Evolutionary conservation across 257 asterid genomes (phyloP).

Genomic region (Rhazya stricta): DNA sequence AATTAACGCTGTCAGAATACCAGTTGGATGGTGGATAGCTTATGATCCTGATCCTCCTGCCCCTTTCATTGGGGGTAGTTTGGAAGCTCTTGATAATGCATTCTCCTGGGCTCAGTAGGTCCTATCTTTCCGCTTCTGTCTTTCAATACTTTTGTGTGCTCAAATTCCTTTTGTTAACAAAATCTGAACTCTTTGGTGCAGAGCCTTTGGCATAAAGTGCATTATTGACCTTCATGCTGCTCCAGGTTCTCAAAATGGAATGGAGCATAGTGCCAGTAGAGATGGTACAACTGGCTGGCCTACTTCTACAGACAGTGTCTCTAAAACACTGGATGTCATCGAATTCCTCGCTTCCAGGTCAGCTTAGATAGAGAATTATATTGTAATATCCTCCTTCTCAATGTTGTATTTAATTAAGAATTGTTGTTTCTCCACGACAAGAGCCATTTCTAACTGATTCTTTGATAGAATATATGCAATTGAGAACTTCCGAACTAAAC

Average conservation of each 20-base stretch:
- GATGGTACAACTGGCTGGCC: slow-evolving; percentile 83
- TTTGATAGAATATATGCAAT: not conserved
- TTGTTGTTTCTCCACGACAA: not conserved
- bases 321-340: slow-evolving; percentile 49
- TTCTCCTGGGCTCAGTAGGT: slow-evolving; percentile 86
- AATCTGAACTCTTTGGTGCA: slow-evolving; percentile 23
- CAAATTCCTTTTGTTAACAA: slow-evolving; percentile 9
- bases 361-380: not conserved
- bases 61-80: slow-evolving; percentile 63
- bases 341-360: slow-evolving; percentile 80
- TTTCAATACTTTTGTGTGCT: slow-evolving; percentile 4
- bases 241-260: slow-evolving; percentile 83
- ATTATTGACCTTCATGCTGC: slow-evolving; percentile 87
- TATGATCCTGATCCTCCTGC: slow-evolving; percentile 67
- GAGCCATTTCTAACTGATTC: not conserved
- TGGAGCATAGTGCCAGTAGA: slow-evolving; percentile 84
- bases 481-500: not conserved
- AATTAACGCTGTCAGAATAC: slow-evolving; percentile 73
- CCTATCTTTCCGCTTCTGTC: not conserved
- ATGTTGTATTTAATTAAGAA: not conserved
- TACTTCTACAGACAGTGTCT: slow-evolving; percentile 39
- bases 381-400: not conserved
- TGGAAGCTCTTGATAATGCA: slow-evolving; percentile 81
- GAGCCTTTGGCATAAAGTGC: slow-evolving; percentile 63
- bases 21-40: slow-evolving; percentile 96